Conservation (phyloP, 371 early-diverging fungal genomes). For the Actinomortierella ambigua region DNA sequence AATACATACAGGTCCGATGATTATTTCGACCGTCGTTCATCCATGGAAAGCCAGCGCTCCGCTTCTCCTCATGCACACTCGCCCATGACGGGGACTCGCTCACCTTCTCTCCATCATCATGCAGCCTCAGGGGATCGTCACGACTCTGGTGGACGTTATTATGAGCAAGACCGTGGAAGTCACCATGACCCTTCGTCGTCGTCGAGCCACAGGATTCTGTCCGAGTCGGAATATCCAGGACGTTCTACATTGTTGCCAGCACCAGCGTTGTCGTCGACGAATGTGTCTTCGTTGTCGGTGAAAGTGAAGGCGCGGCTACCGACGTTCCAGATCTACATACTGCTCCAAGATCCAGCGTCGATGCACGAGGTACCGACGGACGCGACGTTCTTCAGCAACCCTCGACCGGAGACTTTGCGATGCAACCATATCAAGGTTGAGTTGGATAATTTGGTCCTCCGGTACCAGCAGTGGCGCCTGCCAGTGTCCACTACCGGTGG, state of each 20-base stretch:
- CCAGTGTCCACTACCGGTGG: slow-evolving; percentile 6
- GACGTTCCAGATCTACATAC: slow-evolving; percentile 49
- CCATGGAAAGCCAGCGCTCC: too few species aligned
- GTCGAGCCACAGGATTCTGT: too few species aligned
- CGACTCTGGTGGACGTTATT: too few species aligned
- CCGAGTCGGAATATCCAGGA: too few species aligned
- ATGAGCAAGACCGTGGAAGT: too few species aligned
- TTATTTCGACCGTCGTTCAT: too few species aligned
- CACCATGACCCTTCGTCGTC: too few species aligned
- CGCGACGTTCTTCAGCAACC: slow-evolving; percentile 28
- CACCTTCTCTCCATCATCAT: too few species aligned
- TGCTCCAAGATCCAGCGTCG: slow-evolving; percentile 48
- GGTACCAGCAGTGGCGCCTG: slow-evolving; percentile 44
- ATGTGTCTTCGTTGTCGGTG: slow-evolving; percentile 24
- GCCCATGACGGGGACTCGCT: too few species aligned
- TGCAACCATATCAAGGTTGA: slow-evolving; percentile 53
- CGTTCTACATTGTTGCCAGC: neutral
- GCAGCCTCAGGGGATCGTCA: too few species aligned
- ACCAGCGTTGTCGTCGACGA: neutral
- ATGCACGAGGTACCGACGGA: slow-evolving; percentile 30
- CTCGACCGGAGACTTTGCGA: slow-evolving; percentile 26
- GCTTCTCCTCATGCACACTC: too few species aligned
- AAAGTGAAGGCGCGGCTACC: slow-evolving; percentile 55
- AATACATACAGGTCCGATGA: too few species aligned
- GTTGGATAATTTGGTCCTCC: slow-evolving; percentile 46